Percentiles rank a stretch among this genome's conserved stretches.
These are phyloP conservation scores for Aquanectria penicillioides DNA, from an alignment of 2,329 filamentous ascomycete species.

Conservation along the genomic window DNA sequence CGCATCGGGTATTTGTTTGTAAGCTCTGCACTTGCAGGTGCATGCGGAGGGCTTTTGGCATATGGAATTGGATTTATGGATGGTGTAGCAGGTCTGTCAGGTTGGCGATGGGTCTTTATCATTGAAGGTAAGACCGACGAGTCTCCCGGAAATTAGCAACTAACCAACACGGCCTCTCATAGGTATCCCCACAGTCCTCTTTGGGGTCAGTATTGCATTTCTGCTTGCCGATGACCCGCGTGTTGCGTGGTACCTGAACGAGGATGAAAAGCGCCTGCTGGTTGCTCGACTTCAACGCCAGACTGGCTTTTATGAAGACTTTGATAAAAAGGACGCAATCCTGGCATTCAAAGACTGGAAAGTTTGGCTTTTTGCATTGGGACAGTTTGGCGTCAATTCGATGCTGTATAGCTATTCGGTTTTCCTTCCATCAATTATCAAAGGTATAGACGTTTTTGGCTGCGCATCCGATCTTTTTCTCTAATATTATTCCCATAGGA, in stretches of 20 bases:
- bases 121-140: constrained; percentile 47
- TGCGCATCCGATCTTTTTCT: background rate
- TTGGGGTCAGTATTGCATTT: constrained; percentile 7
- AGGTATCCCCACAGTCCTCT: constrained; percentile 27
- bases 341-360: constrained; percentile 22
- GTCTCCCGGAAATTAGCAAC: background rate
- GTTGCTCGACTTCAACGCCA: constrained; percentile 58
- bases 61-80: constrained; percentile 71
- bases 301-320: constrained; percentile 59
- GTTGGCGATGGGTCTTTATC: constrained; percentile 74
- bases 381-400: constrained; percentile 18
- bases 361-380: constrained; percentile 18
- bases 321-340: constrained; percentile 21
- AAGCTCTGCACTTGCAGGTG: constrained; percentile 66
- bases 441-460: constrained; percentile 1
- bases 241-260: constrained; percentile 18
- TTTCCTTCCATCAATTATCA: constrained; percentile 77
- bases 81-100: constrained; percentile 51
- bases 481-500: constrained; percentile 2
- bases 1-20: constrained; percentile 65
- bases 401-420: constrained; percentile 65
- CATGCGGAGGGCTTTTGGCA: constrained; percentile 66
- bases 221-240: constrained; percentile 13
- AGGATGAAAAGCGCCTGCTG: constrained; percentile 8
- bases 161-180: constrained; percentile 51